Base-by-base conservation (phyloP, 495 filamentous ascomycete species). In the Penicillium dipodomyicola region DNA sequence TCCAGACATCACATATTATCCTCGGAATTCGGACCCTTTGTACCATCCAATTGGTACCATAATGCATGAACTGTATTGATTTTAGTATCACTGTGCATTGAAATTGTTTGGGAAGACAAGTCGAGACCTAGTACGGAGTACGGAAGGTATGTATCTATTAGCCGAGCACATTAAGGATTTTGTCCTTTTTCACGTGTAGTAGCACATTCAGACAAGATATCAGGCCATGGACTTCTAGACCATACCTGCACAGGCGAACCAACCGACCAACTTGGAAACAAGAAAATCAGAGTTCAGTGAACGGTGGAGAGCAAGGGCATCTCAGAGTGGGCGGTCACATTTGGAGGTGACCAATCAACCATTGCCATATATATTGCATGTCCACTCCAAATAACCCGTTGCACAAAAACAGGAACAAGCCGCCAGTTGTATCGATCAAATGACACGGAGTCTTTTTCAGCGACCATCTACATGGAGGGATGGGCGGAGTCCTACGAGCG, bases 341-440 rank as follows among this genome's bases (percentile, higher is more conserved):
- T 42, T 40, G 12, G 15, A 49, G 22, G 10, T 12, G 25, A n/a
- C 57, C 56, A 60, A 49, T 50, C n/a, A 47, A 19, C 25, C 9
- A 25, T 45, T n/a, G 5, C 20, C 10, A 15, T 27, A 12, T 27
- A 15, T 30, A 22, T 22, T 37, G 39, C 33, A 29, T 32, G 27
- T 32, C 27, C 27, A 17, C n/a, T 46, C 14, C 25, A 17, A 48
- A 12, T 27, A 10, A 11, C 44, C 6, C 25, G 15, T 17, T 29
- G 44, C 8, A 11, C 3, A 4, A 3, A 17, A 48, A 14, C 5
- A 30, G 27, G 43, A 8, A 48, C n/a, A 14, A 1, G 29, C 1
- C n/a, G 15, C 5, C 5, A 27, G 27, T 27, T 32, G 27, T 19
- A 48, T 30, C 29, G 32, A 48, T 12, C 1, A 48, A 10, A 12